Conservation (phyloP, 352 stramenopile genomes). For the Globisporangium heterothallicum region DNA sequence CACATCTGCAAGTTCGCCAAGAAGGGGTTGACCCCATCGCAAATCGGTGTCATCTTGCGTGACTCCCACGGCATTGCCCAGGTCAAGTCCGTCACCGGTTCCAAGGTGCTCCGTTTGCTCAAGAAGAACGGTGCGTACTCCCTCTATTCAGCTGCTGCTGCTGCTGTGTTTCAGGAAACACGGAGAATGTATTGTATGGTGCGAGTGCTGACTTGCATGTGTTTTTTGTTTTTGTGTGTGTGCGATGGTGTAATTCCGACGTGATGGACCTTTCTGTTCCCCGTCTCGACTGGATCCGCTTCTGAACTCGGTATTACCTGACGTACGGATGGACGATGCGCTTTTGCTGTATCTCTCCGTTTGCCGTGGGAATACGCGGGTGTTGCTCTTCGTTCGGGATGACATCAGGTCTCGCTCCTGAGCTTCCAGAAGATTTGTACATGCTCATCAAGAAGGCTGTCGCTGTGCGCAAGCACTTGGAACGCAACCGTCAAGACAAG, state of each 20-base stretch:
- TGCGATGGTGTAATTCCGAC: background rate
- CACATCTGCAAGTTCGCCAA: conserved; percentile 99
- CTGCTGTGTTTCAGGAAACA: too few relatives aligned
- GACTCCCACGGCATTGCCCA: conserved; percentile 99
- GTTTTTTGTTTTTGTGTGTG: conserved; percentile 18
- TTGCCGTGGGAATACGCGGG: conserved; percentile 85
- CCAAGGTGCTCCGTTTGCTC: conserved; percentile 99
- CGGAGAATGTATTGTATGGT: conserved; percentile 9
- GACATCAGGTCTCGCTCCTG: conserved; percentile 91
- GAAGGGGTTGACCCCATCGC: conserved; percentile 95
- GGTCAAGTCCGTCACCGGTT: conserved; percentile 97
- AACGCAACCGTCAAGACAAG: conserved; percentile 99
- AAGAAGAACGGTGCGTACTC: conserved; percentile 95
- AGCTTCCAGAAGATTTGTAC: conserved; percentile 99
- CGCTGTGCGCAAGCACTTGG: conserved; percentile 98
- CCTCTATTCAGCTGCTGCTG: background rate
- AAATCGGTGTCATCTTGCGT: conserved; percentile 99
- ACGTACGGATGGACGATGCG: conserved; percentile 58
- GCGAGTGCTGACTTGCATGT: conserved; percentile 14
- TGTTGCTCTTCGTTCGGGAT: conserved; percentile 17
- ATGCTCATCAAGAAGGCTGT: conserved; percentile 99
- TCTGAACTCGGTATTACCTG: conserved; percentile 78
- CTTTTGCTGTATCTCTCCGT: conserved; percentile 42
- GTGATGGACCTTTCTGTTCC: background rate
- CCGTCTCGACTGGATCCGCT: background rate